These are phyloP conservation scores for Andrographis paniculata DNA, from an alignment of 305 asterid species.

Conservation along the genomic window DNA sequence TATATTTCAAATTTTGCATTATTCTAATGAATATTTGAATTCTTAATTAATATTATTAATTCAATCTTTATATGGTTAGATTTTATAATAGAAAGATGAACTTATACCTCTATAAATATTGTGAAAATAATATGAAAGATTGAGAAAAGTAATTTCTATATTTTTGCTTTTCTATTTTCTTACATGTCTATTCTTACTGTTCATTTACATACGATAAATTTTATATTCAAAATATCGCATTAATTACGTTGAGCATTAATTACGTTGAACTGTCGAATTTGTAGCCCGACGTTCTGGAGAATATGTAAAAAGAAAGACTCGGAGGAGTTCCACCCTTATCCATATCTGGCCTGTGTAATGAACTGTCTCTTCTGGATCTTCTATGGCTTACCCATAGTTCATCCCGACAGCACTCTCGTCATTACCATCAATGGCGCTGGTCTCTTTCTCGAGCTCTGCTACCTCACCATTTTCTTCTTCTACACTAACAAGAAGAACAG, in stretches of 20 bases:
- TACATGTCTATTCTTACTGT: background rate
- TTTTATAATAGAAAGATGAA: too few relatives aligned
- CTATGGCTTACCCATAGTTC: conserved; percentile 53
- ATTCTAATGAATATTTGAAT: too few relatives aligned
- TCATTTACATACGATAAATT: background rate
- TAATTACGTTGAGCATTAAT: background rate
- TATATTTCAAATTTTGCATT: too few relatives aligned
- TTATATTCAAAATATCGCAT: background rate
- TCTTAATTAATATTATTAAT: too few relatives aligned
- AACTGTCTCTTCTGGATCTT: conserved; percentile 63
- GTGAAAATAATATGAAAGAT: too few relatives aligned
- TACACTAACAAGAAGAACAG: conserved; percentile 28
- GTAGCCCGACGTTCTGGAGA: conserved; percentile 45
- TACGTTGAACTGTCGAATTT: background rate
- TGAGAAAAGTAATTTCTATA: too few relatives aligned
- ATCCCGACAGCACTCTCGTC: conserved; percentile 50
- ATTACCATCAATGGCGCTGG: conserved; percentile 55
- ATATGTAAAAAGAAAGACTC: conserved; percentile 36
- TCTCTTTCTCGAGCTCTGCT: conserved; percentile 31
- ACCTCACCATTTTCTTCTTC: conserved; percentile 38
- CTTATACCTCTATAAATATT: too few relatives aligned
- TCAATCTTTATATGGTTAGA: too few relatives aligned
- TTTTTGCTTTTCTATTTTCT: too few relatives aligned
- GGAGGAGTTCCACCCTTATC: conserved; percentile 67
- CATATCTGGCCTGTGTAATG: conserved; percentile 47